These are phyloP conservation scores for Taphrina deformans DNA, from an alignment of 1,139 yeast species.

Conservation along the genomic window DNA sequence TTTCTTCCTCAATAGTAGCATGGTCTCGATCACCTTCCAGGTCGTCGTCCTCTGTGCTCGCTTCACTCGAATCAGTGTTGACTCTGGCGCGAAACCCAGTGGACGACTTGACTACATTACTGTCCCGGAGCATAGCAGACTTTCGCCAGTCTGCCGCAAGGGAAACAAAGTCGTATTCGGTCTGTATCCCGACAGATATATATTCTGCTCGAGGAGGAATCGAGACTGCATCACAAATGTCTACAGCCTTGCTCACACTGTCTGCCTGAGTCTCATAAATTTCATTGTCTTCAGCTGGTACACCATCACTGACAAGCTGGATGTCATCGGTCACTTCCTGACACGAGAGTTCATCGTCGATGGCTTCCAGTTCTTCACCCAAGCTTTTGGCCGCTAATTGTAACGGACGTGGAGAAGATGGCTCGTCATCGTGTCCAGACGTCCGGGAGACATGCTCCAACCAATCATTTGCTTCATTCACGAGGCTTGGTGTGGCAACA, in stretches of 20 bases:
- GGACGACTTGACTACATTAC: background rate
- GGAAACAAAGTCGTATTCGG: background rate
- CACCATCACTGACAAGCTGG: background rate
- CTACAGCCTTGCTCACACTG: background rate
- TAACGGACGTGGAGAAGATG: background rate
- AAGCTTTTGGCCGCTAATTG: background rate
- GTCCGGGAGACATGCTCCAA: background rate
- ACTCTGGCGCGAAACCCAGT: background rate
- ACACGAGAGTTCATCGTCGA: background rate
- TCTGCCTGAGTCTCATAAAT: background rate
- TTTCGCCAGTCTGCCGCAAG: background rate
- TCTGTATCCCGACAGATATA: background rate
- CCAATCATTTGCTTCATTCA: background rate
- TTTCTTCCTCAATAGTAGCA: background rate
- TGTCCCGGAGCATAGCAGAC: background rate
- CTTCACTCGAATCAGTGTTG: background rate
- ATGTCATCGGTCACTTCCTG: background rate
- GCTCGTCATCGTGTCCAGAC: background rate
- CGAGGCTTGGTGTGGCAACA: constrained; percentile 6
- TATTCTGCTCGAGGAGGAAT: background rate
- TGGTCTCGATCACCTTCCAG: background rate
- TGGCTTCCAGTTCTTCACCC: background rate
- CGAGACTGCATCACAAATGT: background rate
- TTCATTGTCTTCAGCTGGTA: background rate
- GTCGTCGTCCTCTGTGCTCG: background rate